A percentile compares a stretch with the other conserved stretches of the same genome.
These are phyloP conservation scores for Ottelia alismoides DNA, from an alignment of 106 monocot species.

Conservation along the genomic window DNA sequence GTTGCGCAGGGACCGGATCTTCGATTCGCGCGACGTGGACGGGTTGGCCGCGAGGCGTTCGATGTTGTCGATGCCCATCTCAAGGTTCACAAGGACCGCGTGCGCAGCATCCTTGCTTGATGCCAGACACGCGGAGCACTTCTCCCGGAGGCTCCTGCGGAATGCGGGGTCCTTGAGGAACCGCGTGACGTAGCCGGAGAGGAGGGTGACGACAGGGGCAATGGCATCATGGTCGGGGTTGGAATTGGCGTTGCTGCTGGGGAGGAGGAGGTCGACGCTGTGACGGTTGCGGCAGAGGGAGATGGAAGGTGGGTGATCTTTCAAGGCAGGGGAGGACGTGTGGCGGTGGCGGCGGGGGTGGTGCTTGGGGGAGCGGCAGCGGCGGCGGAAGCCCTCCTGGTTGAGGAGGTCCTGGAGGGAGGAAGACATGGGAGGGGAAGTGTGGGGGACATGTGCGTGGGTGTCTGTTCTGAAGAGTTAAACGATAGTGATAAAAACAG, in stretches of 20 bases:
- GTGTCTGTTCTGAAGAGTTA: too few relatives aligned
- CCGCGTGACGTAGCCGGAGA: conserved; percentile 36
- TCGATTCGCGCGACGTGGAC: conserved; percentile 36
- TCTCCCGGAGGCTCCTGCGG: conserved; percentile 19
- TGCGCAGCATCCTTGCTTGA: too few relatives aligned
- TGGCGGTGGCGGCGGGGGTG: too few relatives aligned
- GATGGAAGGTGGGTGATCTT: background rate
- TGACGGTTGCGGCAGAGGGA: conserved; percentile 3
- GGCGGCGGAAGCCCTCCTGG: conserved; percentile 4
- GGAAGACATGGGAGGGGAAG: too few relatives aligned
- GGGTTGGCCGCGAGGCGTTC: too few relatives aligned
- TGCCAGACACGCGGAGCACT: conserved; percentile 18
- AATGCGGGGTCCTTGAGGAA: conserved; percentile 25
- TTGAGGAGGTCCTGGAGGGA: conserved; percentile 7
- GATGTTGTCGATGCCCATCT: too few relatives aligned
- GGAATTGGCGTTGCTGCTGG: too few relatives aligned
- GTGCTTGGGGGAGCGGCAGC: too few relatives aligned
- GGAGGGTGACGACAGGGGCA: conserved; percentile 24
- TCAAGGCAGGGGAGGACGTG: background rate
- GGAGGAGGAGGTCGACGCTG: conserved; percentile 2
- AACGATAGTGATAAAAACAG: too few relatives aligned
- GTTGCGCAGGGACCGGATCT: too few relatives aligned
- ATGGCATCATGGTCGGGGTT: background rate
- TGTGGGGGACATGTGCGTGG: too few relatives aligned
- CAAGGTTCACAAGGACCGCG: too few relatives aligned